Evolutionary conservation across 2,329 filamentous ascomycete species (phyloP).

Genomic region (Venturia oleaginea): DNA sequence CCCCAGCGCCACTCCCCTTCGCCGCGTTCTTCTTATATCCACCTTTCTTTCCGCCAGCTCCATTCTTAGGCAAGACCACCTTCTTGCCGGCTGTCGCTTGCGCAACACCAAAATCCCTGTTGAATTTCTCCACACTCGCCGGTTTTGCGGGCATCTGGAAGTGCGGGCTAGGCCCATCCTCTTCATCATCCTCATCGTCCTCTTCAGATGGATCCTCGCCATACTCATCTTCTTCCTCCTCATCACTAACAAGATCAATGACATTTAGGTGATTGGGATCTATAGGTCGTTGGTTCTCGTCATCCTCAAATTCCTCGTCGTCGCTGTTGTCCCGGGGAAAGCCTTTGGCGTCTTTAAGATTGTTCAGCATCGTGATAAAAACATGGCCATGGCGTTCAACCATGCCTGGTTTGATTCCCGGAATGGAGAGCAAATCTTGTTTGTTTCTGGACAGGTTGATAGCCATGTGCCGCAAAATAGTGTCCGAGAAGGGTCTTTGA

Average conservation of each 20-base stretch:
- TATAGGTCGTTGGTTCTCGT: background rate
- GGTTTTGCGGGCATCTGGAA: slow-evolving; percentile 2
- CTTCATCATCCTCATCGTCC: background rate
- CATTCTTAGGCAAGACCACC: background rate
- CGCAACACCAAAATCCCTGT: background rate
- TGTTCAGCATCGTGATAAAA: slow-evolving; percentile 51
- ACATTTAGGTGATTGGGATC: slow-evolving; percentile 6
- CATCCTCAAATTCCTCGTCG: slow-evolving; percentile 30
- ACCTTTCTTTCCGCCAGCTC: background rate
- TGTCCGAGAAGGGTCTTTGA: slow-evolving; percentile 56
- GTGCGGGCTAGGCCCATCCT: background rate
- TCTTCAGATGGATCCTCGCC: background rate
- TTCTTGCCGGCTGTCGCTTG: slow-evolving; percentile 10
- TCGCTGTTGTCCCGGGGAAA: slow-evolving; percentile 24
- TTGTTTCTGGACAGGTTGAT: slow-evolving; percentile 55
- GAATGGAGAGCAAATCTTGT: slow-evolving; percentile 54
- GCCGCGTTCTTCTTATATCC: slow-evolving; percentile 8
- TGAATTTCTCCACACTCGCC: slow-evolving; percentile 2
- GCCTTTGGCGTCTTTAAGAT: slow-evolving; percentile 23
- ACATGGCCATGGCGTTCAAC: slow-evolving; percentile 52
- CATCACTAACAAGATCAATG: slow-evolving; percentile 14
- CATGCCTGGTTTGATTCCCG: slow-evolving; percentile 53
- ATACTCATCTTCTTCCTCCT: slow-evolving; percentile 14
- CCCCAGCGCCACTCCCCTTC: background rate
- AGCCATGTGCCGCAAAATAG: slow-evolving; percentile 63